These are phyloP conservation scores for Xylariaceae sp. DNA, from an alignment of 2,329 filamentous ascomycete species.

Conservation along the genomic window DNA sequence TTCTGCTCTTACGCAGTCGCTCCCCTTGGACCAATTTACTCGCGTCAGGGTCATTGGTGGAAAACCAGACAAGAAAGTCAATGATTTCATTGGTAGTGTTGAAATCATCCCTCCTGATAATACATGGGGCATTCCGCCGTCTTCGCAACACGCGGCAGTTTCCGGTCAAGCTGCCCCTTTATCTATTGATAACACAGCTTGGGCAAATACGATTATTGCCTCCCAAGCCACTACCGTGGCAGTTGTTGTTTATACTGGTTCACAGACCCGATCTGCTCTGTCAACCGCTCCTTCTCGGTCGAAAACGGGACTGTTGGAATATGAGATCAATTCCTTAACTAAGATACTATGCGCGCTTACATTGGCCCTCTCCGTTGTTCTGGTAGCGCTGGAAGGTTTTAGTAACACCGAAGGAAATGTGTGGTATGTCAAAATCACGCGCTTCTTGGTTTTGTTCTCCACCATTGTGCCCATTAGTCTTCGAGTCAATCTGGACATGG, in stretches of 20 bases:
- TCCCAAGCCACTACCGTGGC: slow-evolving; percentile 86
- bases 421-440: slow-evolving; percentile 97
- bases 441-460: slow-evolving; percentile 97
- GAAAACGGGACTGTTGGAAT: slow-evolving; percentile 88
- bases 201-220: slow-evolving; percentile 96
- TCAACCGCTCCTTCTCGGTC: slow-evolving; percentile 89
- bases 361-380: slow-evolving; percentile 73
- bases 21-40: slow-evolving; percentile 66
- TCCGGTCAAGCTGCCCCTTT: slow-evolving; percentile 60
- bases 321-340: slow-evolving; percentile 94
- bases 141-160: slow-evolving; percentile 33
- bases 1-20: slow-evolving; percentile 75
- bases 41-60: slow-evolving; percentile 70
- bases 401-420: slow-evolving; percentile 56
- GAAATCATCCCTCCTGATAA: slow-evolving; percentile 59
- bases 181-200: slow-evolving; percentile 94
- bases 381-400: slow-evolving; percentile 85
- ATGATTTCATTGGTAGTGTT: slow-evolving; percentile 88
- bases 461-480: slow-evolving; percentile 97
- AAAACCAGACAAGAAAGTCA: slow-evolving; percentile 88
- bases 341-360: slow-evolving; percentile 93
- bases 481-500: slow-evolving; percentile 93
- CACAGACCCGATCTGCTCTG: slow-evolving; percentile 86
- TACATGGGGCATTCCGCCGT: slow-evolving; percentile 40
- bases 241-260: slow-evolving; percentile 89